Evolutionary conservation across 2,329 filamentous ascomycete genomes (phyloP), one percentile per base, ranked within the genome.

Genomic region (Cladosporium oxysporum): DNA sequence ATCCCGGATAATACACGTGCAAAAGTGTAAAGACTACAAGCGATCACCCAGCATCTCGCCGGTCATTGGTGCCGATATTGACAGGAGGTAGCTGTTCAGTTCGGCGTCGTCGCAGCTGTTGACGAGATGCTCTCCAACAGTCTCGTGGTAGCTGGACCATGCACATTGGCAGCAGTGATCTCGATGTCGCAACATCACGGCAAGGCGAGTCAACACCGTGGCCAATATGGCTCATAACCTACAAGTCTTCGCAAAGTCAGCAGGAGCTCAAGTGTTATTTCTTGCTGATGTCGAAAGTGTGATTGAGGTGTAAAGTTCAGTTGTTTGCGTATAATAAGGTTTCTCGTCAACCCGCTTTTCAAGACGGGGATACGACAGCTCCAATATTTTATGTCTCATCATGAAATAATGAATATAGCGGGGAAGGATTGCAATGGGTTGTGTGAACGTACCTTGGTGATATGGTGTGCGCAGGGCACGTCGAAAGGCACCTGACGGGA

Each of bases 351-450:
- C 47, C 53, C 55, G 29, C 50, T 41, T 59, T 59, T 59, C 57
- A 59, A 62, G 29, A 31, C 47, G 52, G 58, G 63, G 49, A 53
- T 65, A 65, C 57, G 66, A 67, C 66, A 67, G 66, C 66, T 67
- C 66, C 66, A 67, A 67, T 67, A 67, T 67, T 67, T 65, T 41
- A 57, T n/a, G 60, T 33, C 49, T 67, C 66, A 67, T 62, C 57
- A 67, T 29, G 35, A 18, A 28, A 62, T 21, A 47, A n/a, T 47
- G 41, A 21, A 10, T 26, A 10, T 10, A 12, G 33, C 14, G 33
- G 4, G 33, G 16, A 10, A 41, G 7, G 26, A 18, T 12, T 21
- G 41, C 33, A 37, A 21, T 37, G 33, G 41, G 23, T 58, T 28
- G 21, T 35, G 35, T 41, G 35, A 52, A 44, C 55, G 26, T 57